Percentiles rank a stretch among this genome's conserved stretches.
phyloP scores from a whole-genome alignment of 768 basidiomycete genomes.

The Tricholoma flavovirens region DNA sequence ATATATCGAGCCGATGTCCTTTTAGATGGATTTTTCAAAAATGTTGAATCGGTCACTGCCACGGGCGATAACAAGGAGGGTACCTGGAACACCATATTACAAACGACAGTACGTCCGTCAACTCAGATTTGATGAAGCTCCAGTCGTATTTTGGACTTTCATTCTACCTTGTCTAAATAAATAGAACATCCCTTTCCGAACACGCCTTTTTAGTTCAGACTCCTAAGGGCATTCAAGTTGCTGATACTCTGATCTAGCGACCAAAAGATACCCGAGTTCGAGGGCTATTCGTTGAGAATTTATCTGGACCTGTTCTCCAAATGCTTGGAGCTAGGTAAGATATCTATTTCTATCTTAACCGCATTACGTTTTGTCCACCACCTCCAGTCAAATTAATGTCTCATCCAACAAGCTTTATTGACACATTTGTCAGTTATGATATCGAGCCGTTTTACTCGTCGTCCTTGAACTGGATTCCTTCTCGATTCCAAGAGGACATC shows the following conservation, averaged over 20 bases:
- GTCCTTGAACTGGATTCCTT: slow-evolving; percentile 62
- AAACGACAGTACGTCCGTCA: slow-evolving; percentile 23
- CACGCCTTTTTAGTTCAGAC: background rate
- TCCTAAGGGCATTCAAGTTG: background rate
- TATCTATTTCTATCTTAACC: slow-evolving; percentile 20
- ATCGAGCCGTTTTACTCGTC: slow-evolving; percentile 68
- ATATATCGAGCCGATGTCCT: slow-evolving; percentile 39
- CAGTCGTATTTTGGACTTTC: no score
- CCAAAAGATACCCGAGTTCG: slow-evolving; percentile 38
- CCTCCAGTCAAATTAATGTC: no score
- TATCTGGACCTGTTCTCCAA: slow-evolving; percentile 48
- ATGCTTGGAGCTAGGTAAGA: slow-evolving; percentile 55
- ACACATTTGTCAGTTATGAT: slow-evolving; percentile 32
- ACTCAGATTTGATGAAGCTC: background rate
- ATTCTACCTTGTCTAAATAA: background rate
- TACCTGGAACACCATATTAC: slow-evolving; percentile 27
- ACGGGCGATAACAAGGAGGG: slow-evolving; percentile 19
- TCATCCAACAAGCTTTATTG: background rate
- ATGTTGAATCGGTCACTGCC: slow-evolving; percentile 20
- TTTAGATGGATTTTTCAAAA: slow-evolving; percentile 30
- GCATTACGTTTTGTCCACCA: slow-evolving; percentile 12
- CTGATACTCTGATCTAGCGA: slow-evolving; percentile 16
- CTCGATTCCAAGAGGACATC: slow-evolving; percentile 52
- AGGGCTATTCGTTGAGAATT: slow-evolving; percentile 46
- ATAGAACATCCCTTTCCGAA: background rate